Evolutionary conservation across 371 early-diverging fungal genomes (phyloP), one percentile per base, ranked within the genome.

Genomic region (Mucor sp.): DNA sequence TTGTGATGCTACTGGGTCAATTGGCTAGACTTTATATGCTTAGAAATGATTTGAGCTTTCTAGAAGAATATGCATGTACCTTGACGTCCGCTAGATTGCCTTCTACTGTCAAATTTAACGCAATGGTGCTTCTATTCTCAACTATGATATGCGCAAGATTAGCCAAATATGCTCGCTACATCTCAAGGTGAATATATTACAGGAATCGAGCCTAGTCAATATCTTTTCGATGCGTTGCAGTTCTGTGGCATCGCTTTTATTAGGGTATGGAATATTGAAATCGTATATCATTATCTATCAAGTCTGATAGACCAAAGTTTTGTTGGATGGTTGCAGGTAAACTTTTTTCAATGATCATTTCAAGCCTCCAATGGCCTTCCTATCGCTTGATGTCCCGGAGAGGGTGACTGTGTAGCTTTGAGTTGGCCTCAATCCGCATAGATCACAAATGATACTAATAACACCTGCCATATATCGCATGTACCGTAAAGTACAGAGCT

Each of bases 71-170:
- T 71, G 48, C 28, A 37, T 75, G 3, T 25, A 90, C 88, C 73
- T 92, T 85, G 57, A 83, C 84, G 11, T 80, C 62, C 23, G 80
- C 73, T 21, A 87, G 65, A 62, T 87, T 89, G 11, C 87, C 87
- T 3, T 72, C 66, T 39, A 90, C 69, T 6, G 78, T 80, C 30
- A 87, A 74, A 78, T 93, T 95, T 56, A 90, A 80, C 3, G 96
- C 95, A 19, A 93, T 81, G 15, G 84, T 89, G 32, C 86, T 83
- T 67, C 90, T 90, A 21, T 92, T 92, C 59, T 90, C 67, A 30
- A 67, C 60, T 59, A 63, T 27, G 60, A 28, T 28, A 35, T 8
- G 14, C 44, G 43, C n/a, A n/a, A 50, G 21, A 12, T 50, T 50
- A 50, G 23, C 11, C 27, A 9, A 8, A 41, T 30, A 15, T 55